Conservation (phyloP, 805 yeast genomes). For the Starmerella lactis-condensi region DNA sequence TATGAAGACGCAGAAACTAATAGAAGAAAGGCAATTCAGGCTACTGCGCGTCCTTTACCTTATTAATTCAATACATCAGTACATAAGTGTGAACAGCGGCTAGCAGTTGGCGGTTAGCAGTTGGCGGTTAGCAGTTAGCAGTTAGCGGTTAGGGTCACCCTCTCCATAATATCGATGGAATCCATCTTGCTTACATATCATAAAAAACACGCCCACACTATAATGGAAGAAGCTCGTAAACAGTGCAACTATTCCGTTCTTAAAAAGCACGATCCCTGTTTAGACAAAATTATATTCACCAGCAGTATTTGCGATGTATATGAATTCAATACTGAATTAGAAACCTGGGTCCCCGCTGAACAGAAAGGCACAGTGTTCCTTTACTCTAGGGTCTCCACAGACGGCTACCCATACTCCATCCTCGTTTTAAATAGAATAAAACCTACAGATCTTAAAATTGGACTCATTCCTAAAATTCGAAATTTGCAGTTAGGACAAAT, state of each 20-base stretch:
- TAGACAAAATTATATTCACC: slow-evolving; percentile 23
- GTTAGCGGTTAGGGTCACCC: no score
- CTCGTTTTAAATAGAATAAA: slow-evolving; percentile 23
- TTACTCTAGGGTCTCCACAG: slow-evolving; percentile 21
- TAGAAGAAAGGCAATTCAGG: slow-evolving; percentile 2
- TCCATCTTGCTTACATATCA: slow-evolving; percentile 1
- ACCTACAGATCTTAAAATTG: slow-evolving; percentile 21
- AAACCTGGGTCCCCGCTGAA: slow-evolving; percentile 25
- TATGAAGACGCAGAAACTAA: slow-evolving; percentile 8
- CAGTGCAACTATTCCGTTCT: slow-evolving; percentile 22
- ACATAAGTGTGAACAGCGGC: neutral
- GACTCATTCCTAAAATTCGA: slow-evolving; percentile 19
- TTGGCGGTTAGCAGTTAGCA: no score
- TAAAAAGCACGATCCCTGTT: slow-evolving; percentile 21
- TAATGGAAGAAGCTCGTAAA: slow-evolving; percentile 7
- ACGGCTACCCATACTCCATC: slow-evolving; percentile 22
- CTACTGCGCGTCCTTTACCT: slow-evolving; percentile 8
- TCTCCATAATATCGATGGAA: no score
- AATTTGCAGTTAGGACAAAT: slow-evolving; percentile 13
- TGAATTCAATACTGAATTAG: slow-evolving; percentile 20
- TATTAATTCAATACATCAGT: slow-evolving; percentile 2
- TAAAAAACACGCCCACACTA: no score
- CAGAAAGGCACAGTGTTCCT: slow-evolving; percentile 26
- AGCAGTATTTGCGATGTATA: slow-evolving; percentile 27
- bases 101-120: no score